Conservation (phyloP, 169 alveolate species). For the Theileria luwenshuni region DNA sequence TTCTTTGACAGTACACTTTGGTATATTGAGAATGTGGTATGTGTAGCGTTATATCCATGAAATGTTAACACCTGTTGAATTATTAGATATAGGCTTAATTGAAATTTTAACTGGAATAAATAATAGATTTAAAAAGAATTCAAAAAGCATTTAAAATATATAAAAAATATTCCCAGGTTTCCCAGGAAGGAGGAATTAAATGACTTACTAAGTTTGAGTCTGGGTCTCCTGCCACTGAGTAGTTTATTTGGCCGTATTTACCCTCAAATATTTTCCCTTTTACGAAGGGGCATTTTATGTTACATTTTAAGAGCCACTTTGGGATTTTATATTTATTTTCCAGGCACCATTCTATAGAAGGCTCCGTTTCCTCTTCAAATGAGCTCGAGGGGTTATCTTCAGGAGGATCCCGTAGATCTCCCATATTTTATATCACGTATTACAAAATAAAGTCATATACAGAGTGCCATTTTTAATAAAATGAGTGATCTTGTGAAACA, state of each 20-base stretch:
- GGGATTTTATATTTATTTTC: constrained; percentile 69
- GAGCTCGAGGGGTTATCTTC: not conserved
- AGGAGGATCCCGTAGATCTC: not conserved
- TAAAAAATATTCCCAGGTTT: too few species aligned
- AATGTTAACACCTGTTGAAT: constrained; percentile 66
- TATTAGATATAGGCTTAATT: not conserved
- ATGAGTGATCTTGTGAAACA: not conserved
- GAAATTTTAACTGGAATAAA: too few species aligned
- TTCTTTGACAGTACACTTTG: constrained; percentile 58
- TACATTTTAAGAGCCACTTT: constrained; percentile 62
- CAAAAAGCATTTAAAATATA: too few species aligned
- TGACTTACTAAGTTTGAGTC: constrained; percentile 53
- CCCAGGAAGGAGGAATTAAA: too few species aligned
- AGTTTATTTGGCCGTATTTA: constrained; percentile 71
- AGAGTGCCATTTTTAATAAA: constrained; percentile 18
- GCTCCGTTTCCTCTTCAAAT: constrained; percentile 10
- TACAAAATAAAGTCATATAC: constrained; percentile 12
- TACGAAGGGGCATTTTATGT: constrained; percentile 74
- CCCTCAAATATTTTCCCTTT: constrained; percentile 70
- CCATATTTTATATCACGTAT: not conserved
- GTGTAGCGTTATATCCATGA: constrained; percentile 79
- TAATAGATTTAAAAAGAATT: too few species aligned
- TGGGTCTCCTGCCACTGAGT: constrained; percentile 68
- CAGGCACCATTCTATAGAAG: constrained; percentile 62
- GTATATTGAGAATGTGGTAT: constrained; percentile 71